A percentile compares a stretch with the other conserved stretches of the same genome.
Conservation (phyloP, 345 rosid genomes). For the Pistacia vera region DNA sequence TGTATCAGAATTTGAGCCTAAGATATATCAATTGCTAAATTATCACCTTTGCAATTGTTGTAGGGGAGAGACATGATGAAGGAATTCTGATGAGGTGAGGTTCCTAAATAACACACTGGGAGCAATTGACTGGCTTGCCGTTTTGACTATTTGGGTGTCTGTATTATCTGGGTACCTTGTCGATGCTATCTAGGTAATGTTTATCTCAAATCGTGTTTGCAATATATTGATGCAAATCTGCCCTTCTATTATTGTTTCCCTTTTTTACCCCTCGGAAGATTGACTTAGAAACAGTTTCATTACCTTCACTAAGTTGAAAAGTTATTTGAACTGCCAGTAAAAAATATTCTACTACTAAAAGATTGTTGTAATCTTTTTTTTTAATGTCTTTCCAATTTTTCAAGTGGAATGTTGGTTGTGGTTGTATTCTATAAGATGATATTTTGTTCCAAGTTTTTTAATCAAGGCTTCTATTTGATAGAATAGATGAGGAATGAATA, state of each 20-base stretch:
- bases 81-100: conserved; percentile 42
- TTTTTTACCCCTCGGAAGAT: background rate
- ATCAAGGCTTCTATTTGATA: background rate
- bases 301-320: background rate
- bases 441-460: no score
- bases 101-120: conserved; percentile 76
- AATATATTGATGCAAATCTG: background rate
- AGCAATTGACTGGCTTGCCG: conserved; percentile 76
- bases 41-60: background rate
- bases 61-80: conserved; percentile 28
- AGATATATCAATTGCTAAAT: background rate
- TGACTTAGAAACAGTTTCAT: background rate
- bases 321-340: background rate
- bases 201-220: background rate
- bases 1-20: background rate
- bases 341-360: background rate
- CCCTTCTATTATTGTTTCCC: no score
- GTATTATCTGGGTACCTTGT: conserved; percentile 86
- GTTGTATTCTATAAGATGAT: no score
- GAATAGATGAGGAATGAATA: background rate
- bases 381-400: no score
- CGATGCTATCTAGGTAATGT: conserved; percentile 77
- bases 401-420: background rate
- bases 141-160: conserved; percentile 87
- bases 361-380: background rate